These are phyloP conservation scores for Lentinula detonsa DNA, from an alignment of 768 basidiomycete species.

Conservation along the genomic window DNA sequence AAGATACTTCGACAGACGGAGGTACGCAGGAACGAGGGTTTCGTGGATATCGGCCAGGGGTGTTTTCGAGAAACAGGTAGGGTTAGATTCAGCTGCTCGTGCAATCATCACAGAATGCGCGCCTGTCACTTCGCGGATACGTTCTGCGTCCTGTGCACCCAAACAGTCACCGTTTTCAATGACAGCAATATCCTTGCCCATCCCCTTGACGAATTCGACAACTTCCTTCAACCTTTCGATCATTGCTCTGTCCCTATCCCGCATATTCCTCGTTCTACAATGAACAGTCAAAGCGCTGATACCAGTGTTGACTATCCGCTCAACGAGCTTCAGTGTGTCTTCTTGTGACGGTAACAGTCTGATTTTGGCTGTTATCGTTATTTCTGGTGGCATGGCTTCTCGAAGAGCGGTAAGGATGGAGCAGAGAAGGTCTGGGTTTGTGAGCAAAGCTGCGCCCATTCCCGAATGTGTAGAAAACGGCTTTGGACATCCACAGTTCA, in stretches of 20 bases:
- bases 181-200: constrained; percentile 78
- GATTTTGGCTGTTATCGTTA: constrained; percentile 94
- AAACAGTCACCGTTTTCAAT: constrained; percentile 92
- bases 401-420: constrained; percentile 81
- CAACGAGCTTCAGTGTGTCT: constrained; percentile 86
- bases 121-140: constrained; percentile 69
- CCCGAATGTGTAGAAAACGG: constrained; percentile 91
- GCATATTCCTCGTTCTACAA: constrained; percentile 91
- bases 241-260: constrained; percentile 72
- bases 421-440: constrained; percentile 87
- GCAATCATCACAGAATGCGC: constrained; percentile 96
- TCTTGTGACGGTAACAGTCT: constrained; percentile 80
- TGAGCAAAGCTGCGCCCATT: constrained; percentile 94
- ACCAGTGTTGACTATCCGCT: constrained; percentile 81
- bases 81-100: constrained; percentile 89
- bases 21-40: constrained; percentile 64
- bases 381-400: constrained; percentile 61
- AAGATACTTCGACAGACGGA: constrained; percentile 74
- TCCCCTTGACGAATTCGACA: constrained; percentile 72
- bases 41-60: constrained; percentile 66
- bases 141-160: constrained; percentile 71
- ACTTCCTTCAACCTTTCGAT: constrained; percentile 79
- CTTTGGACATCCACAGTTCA: constrained; percentile 97
- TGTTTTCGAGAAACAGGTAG: constrained; percentile 72
- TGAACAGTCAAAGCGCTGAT: constrained; percentile 90